These are phyloP conservation scores for Fusarium sp. DNA, from an alignment of 2,329 filamentous ascomycete species.

Conservation along the genomic window DNA sequence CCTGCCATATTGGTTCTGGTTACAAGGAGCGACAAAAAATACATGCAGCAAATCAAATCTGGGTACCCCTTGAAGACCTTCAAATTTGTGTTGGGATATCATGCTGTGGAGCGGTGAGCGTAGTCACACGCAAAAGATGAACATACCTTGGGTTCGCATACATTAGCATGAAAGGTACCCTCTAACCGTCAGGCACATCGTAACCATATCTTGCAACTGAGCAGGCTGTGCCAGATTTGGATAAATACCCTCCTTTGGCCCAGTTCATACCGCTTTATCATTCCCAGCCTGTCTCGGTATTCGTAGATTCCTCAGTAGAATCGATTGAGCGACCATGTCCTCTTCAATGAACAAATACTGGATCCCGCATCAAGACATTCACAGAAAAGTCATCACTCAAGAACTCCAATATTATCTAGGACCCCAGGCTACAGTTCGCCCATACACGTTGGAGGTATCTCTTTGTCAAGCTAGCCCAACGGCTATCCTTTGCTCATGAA, in stretches of 20 bases:
- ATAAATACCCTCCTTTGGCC: slow-evolving; percentile 42
- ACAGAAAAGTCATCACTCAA: slow-evolving; percentile 67
- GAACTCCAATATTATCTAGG: slow-evolving; percentile 68
- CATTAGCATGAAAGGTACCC: slow-evolving; percentile 38
- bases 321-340: slow-evolving; percentile 37
- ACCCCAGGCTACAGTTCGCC: slow-evolving; percentile 65
- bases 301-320: slow-evolving; percentile 13
- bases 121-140: slow-evolving; percentile 37
- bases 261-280: slow-evolving; percentile 10
- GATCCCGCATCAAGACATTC: slow-evolving; percentile 68
- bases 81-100: slow-evolving; percentile 31
- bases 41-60: slow-evolving; percentile 33
- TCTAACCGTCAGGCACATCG: slow-evolving; percentile 35
- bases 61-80: slow-evolving; percentile 35
- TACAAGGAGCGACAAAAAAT: slow-evolving; percentile 37
- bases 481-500: slow-evolving; percentile 37
- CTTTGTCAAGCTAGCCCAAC: slow-evolving; percentile 27
- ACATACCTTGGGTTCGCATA: slow-evolving; percentile 40
- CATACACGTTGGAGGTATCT: slow-evolving; percentile 65
- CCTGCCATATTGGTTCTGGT: slow-evolving; percentile 35
- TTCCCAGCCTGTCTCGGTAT: slow-evolving; percentile 24
- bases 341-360: slow-evolving; percentile 65
- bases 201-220: slow-evolving; percentile 26
- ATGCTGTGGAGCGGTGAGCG: slow-evolving; percentile 42
- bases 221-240: slow-evolving; percentile 25